Evolutionary conservation across 2,329 filamentous ascomycete species (phyloP).

Genomic region (Calonectria pteridis): DNA sequence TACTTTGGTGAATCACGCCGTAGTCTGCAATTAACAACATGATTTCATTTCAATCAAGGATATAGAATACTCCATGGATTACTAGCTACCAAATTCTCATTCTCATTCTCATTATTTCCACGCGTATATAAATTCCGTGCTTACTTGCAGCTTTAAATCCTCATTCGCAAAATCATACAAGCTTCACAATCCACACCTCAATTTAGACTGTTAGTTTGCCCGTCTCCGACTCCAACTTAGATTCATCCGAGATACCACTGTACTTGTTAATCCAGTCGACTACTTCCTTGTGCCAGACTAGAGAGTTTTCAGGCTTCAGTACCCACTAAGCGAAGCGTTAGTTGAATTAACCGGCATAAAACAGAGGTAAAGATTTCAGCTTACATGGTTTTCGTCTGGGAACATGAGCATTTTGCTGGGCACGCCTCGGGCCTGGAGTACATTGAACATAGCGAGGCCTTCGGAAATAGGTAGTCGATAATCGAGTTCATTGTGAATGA

Average conservation of each 20-base stretch:
- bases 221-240: slow-evolving; percentile 34
- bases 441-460: slow-evolving; percentile 87
- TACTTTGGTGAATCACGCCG: too few relatives aligned
- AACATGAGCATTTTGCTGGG: slow-evolving; percentile 85
- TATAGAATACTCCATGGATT: not conserved
- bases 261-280: slow-evolving; percentile 81
- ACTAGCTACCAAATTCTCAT: not conserved
- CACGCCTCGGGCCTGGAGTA: slow-evolving; percentile 80
- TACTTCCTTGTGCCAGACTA: slow-evolving; percentile 91
- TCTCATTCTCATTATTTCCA: not conserved
- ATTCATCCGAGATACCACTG: slow-evolving; percentile 56
- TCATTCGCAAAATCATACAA: not conserved
- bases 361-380: slow-evolving; percentile 21
- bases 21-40: not conserved
- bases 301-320: slow-evolving; percentile 88
- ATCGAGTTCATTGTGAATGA: slow-evolving; percentile 90
- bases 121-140: not conserved
- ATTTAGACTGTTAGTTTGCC: slow-evolving; percentile 33
- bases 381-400: slow-evolving; percentile 76
- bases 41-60: not conserved
- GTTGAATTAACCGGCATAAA: not conserved
- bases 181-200: not conserved
- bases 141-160: not conserved
- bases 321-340: slow-evolving; percentile 71
- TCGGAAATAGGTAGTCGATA: slow-evolving; percentile 90